These are phyloP conservation scores for Moricandia arvensis DNA, from an alignment of 345 rosid species.

Conservation along the genomic window DNA sequence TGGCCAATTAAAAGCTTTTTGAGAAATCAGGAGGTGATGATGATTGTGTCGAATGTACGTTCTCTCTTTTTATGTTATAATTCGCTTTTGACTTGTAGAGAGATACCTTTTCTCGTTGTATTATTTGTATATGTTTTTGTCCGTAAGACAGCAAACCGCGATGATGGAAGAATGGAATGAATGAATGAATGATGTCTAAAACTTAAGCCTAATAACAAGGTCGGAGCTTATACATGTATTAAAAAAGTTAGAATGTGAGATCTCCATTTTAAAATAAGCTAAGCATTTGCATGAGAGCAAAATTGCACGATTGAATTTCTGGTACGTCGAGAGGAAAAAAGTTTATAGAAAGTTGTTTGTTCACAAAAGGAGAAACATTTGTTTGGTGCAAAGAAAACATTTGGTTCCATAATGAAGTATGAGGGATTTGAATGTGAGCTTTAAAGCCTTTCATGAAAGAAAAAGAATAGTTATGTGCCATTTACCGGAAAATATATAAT, in stretches of 20 bases:
- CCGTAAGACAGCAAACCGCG: background rate
- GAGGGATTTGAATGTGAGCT: background rate
- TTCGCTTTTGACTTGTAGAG: conserved; percentile 24
- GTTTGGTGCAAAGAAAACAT: no score
- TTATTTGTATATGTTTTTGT: conserved; percentile 34
- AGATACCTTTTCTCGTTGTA: conserved; percentile 10
- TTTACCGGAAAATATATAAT: background rate
- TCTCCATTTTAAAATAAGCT: background rate
- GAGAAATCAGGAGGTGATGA: conserved; percentile 25
- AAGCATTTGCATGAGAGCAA: background rate
- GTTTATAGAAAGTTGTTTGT: background rate
- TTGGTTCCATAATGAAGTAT: background rate
- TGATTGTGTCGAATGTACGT: conserved; percentile 5
- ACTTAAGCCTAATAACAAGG: background rate
- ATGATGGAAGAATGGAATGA: background rate
- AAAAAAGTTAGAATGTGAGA: background rate
- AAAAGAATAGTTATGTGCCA: background rate
- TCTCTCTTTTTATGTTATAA: background rate
- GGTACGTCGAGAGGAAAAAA: background rate
- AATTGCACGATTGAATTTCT: background rate
- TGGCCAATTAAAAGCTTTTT: conserved; percentile 24
- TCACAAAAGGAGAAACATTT: no score
- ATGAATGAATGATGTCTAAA: conserved; percentile 1
- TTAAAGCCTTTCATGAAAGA: background rate
- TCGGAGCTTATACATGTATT: background rate